Conservation (phyloP, 2,329 filamentous ascomycete genomes). For the Monilinia vaccinii-corymbosi region DNA sequence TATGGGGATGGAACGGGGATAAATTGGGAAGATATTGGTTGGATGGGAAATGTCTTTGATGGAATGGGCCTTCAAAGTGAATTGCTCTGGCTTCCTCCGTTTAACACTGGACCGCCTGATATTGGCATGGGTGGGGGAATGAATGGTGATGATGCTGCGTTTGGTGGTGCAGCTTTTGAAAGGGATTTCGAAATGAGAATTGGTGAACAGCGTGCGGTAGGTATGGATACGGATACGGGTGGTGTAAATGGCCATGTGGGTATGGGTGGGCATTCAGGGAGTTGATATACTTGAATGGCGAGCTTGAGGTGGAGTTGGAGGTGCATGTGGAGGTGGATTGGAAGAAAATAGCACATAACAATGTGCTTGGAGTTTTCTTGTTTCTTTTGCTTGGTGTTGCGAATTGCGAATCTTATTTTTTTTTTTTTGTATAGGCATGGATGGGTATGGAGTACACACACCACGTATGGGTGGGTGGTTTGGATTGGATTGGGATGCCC, state of each 20-base stretch:
- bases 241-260: not conserved
- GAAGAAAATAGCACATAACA: not conserved
- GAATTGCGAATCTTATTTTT: not conserved
- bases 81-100: constrained; percentile 85
- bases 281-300: not conserved
- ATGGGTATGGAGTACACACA: not conserved
- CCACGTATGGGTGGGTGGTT: too few relatives aligned
- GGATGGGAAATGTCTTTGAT: not conserved
- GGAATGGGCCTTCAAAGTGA: not conserved
- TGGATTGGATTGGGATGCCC: not conserved
- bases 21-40: constrained; percentile 6
- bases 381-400: not conserved
- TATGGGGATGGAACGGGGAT: constrained; percentile 14
- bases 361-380: not conserved
- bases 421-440: not conserved
- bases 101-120: constrained; percentile 76
- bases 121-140: constrained; percentile 28
- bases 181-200: not conserved
- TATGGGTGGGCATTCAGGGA: not conserved
- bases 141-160: constrained; percentile 34
- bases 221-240: not conserved
- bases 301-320: not conserved
- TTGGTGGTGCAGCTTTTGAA: constrained; percentile 8
- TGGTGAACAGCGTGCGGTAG: not conserved
- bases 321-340: not conserved